Percentiles rank a stretch among this genome's conserved stretches.
Conservation (phyloP, 2,329 filamentous ascomycete species). For the Stagonosporopsis vannaccii region DNA sequence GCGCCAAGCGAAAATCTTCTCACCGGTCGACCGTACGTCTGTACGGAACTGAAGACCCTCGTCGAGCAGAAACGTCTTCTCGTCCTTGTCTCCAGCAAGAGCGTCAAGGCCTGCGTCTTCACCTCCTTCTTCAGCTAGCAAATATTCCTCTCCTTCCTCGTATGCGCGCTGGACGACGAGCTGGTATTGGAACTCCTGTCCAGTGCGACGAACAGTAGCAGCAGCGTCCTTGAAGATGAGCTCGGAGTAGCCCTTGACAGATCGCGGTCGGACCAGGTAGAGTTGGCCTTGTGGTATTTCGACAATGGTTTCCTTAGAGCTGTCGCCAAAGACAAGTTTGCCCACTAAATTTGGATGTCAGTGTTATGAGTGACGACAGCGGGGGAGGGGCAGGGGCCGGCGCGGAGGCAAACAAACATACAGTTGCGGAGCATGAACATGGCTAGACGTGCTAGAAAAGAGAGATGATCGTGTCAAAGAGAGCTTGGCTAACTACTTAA, state of each 20-base stretch:
- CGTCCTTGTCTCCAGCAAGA: conserved; percentile 84
- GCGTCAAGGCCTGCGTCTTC: conserved; percentile 80
- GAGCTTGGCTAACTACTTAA: conserved; percentile 20
- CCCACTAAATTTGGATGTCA: conserved; percentile 66
- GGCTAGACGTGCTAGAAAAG: conserved; percentile 27
- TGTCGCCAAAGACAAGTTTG: conserved; percentile 90
- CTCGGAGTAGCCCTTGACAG: conserved; percentile 96
- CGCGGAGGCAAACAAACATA: conserved; percentile 36
- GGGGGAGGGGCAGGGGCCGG: conserved; percentile 34
- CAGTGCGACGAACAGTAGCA: conserved; percentile 88
- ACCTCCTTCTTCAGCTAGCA: conserved; percentile 86
- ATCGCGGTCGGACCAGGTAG: conserved; percentile 93
- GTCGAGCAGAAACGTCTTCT: conserved; percentile 97
- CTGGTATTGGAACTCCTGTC: conserved; percentile 96
- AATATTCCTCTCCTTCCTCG: conserved; percentile 95
- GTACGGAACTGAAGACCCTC: conserved; percentile 87
- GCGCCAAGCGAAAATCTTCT: conserved; percentile 91
- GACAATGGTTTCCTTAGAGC: conserved; percentile 89
- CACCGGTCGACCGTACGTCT: conserved; percentile 78
- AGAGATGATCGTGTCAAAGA: conserved; percentile 30
- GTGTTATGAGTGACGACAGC: conserved; percentile 28
- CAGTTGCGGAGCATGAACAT: conserved; percentile 53
- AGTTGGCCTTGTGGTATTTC: conserved; percentile 96
- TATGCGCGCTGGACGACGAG: conserved; percentile 95
- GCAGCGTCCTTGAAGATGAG: conserved; percentile 98